These are phyloP conservation scores for Setaria viridis DNA, from an alignment of 202 grass and related monocot species.

Conservation along the genomic window DNA sequence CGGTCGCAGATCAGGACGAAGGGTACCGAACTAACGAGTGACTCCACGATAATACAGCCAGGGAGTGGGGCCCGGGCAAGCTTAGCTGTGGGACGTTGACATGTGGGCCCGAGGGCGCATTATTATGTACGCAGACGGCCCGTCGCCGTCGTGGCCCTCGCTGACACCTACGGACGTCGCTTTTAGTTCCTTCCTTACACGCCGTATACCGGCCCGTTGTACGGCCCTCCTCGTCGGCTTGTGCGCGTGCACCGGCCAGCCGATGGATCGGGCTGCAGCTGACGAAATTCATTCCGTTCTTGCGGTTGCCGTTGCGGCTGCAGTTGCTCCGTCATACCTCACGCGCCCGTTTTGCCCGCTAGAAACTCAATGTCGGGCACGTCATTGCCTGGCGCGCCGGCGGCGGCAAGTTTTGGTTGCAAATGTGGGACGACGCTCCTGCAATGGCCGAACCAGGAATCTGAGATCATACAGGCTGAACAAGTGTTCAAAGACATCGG, in stretches of 20 bases:
- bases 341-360: neutral
- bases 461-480: neutral
- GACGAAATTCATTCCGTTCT: neutral
- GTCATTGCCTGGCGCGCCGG: neutral
- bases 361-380: neutral
- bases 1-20: neutral
- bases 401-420: neutral
- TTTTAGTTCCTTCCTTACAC: neutral
- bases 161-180: neutral
- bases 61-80: neutral
- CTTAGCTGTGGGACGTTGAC: constrained; percentile 17
- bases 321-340: neutral
- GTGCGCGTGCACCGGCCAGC: neutral
- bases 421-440: neutral
- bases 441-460: neutral
- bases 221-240: constrained; percentile 1
- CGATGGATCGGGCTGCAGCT: neutral
- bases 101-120: neutral
- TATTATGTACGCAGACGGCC: neutral
- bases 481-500: neutral
- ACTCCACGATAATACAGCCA: neutral
- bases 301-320: neutral
- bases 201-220: neutral
- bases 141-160: neutral
- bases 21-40: neutral